These are phyloP conservation scores for Metahyphopichia silvanorum DNA, from an alignment of 805 yeast species.

Conservation along the genomic window DNA sequence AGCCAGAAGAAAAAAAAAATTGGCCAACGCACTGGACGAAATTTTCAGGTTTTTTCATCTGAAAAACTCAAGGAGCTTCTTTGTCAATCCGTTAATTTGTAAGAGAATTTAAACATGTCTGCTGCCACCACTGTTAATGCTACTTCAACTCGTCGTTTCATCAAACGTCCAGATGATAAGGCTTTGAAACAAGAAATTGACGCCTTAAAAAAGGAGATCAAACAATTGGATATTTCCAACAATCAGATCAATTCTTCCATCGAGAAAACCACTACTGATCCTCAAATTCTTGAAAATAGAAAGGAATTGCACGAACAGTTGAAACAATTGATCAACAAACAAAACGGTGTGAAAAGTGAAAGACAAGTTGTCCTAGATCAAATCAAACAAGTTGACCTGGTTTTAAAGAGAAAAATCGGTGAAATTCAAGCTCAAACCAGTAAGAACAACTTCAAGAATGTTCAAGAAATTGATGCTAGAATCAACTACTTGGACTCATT, in stretches of 20 bases:
- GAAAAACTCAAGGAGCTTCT: neutral
- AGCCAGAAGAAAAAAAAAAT: no score
- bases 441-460: conserved; percentile 64
- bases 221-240: conserved; percentile 55
- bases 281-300: conserved; percentile 27
- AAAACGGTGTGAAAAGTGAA: conserved; percentile 47
- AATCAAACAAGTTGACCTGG: conserved; percentile 66
- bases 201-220: conserved; percentile 56
- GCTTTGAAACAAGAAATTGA: conserved; percentile 59
- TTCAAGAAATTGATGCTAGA: conserved; percentile 67
- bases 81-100: conserved; percentile 3
- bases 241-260: conserved; percentile 53
- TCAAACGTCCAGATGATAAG: conserved; percentile 73
- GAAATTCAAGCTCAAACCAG: conserved; percentile 73
- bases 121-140: conserved; percentile 10
- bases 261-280: conserved; percentile 36
- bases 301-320: conserved; percentile 32
- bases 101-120: conserved; percentile 8
- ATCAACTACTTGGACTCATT: conserved; percentile 63
- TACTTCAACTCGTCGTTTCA: conserved; percentile 44
- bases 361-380: conserved; percentile 59
- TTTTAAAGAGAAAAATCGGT: conserved; percentile 67
- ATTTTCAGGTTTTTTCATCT: neutral
- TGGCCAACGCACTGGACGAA: neutral
- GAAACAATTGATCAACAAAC: conserved; percentile 42